Conservation (phyloP, 164 flowering plant species). For the Aristolochia contorta region DNA sequence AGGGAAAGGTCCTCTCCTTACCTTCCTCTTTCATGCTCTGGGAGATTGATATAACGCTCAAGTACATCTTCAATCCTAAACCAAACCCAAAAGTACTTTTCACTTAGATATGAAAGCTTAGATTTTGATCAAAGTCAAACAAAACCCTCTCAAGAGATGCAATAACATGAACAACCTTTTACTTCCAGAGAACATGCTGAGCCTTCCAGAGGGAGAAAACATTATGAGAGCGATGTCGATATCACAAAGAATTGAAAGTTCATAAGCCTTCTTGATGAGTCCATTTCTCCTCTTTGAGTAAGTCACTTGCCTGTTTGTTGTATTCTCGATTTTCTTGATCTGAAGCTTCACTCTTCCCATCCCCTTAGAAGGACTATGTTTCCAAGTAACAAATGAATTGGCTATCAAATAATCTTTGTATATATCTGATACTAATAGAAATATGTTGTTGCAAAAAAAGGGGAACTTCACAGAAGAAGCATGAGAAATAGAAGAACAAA, state of each 20-base stretch:
- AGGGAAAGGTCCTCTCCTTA: slow-evolving; percentile 8
- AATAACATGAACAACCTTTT: slow-evolving; percentile 18
- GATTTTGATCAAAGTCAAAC: neutral
- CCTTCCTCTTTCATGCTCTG: slow-evolving; percentile 54
- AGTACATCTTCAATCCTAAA: slow-evolving; percentile 49
- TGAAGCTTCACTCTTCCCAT: slow-evolving; percentile 7
- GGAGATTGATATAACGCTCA: slow-evolving; percentile 31
- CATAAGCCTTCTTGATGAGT: slow-evolving; percentile 68
- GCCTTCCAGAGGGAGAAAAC: slow-evolving; percentile 63
- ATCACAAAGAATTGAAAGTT: slow-evolving; percentile 59
- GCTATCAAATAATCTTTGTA: neutral
- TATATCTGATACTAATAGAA: neutral
- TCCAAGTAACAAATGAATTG: neutral
- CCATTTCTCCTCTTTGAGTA: slow-evolving; percentile 74
- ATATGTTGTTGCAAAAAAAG: neutral
- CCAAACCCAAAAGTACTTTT: neutral
- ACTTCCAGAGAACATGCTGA: slow-evolving; percentile 45
- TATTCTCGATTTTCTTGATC: slow-evolving; percentile 63
- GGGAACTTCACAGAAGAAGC: neutral
- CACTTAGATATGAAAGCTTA: neutral
- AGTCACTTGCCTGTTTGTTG: slow-evolving; percentile 61
- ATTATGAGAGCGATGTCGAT: slow-evolving; percentile 63
- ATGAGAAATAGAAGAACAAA: neutral
- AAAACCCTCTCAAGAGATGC: neutral
- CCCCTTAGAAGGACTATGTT: neutral